Base-by-base conservation (phyloP, 306 rosid genomes). In the Rosa lucieae region DNA sequence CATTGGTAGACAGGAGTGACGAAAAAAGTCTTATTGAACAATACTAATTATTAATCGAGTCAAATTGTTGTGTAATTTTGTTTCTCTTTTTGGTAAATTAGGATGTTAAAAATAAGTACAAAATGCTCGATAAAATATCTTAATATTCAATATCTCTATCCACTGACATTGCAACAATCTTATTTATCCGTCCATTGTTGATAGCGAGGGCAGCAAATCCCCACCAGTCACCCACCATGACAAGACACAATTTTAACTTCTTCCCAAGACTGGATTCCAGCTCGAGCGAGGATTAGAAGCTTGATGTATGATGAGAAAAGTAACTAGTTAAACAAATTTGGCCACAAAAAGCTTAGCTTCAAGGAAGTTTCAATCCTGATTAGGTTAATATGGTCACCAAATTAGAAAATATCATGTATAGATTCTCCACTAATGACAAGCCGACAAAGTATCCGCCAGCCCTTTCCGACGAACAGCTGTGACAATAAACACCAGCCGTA, bases 401-500 rank as follows among this genome's bases (percentile, higher is more conserved):
- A 32, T 12, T 29, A 29, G 42, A 62, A 17, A 62, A 26, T 10
- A 62, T 26, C 26, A 20, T 4, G 39, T 70, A 29, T 21, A n/a
- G n/a, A 70, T 70, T 69, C 48, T 55, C n/a, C 78, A 72, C 40
- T 48, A 29, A 35, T n/a, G 72, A 61, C 0, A 37, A 7, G 42
- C 67, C 73, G 55, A 72, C 73, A 61, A 61, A 8, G 20, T 72
- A 43, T 72, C 68, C 68, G 46, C 53, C 65, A 55, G 23, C 29
- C 10, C 74, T 49, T 37, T 39, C 18, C 18, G 13, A 62, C 20
- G 35, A 14, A 8, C 73, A 21, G 67, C 73, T 39, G 78, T 23
- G 77, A 47, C 44, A 10, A 49, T 21, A 5, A 72, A 79, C 68
- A 10, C 75, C 78, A 72, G 82, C 73, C 82, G 66, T 32, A 52